Evolutionary conservation across 1,139 yeast species (phyloP), one percentile per base, ranked within the genome.

Genomic region (Nadsonia starkeyi-henricii): DNA sequence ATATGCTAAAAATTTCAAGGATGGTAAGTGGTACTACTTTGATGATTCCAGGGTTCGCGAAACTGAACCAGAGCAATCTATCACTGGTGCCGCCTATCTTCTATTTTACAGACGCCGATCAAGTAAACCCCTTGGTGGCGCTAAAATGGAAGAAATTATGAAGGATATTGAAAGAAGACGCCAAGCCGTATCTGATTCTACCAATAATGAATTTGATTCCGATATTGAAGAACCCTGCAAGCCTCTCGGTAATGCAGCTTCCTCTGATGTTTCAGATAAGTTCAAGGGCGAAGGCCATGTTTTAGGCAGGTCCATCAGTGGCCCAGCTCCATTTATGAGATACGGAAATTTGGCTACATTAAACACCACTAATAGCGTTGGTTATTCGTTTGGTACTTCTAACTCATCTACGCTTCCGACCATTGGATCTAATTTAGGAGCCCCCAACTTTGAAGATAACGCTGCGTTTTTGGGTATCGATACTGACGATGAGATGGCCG

Each of bases 31-130:
- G 97, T 88, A 88, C 62, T 84, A 86, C 61, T 91, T 74, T 64
- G 91, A 91, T 62, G 98, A 91, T 63, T 80, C 95, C 8, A 67
- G 81, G 39, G 97, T 89, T 1, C 68, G 77, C 0, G 71, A 70
- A 42, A 70, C 78, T 0, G 74, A 77, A 48, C 84, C 95, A 0
- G 72, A 72, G 28, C 75, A 78, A 43, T 54, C 67, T 12, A 69
- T 89, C n/a, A 73, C 81, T 1, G 81, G 86, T 2, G 86, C 95
- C 2, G 98, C 98, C 0, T 91, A 91, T 62, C 68, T 91, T 54
- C 67, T 91, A 49, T 91, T 91, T 58, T 91, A 91, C 64, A 73
- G 93, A 50, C 79, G 79, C 51, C 71, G 89, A 54, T 58, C 58
- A 4, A 15, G 15, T 33, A 33, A 33, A 33, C 39, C 39, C 15